Evolutionary conservation across 371 early-diverging fungal species (phyloP), one percentile per base, ranked within the genome.

Genomic region (Basidiobolus meristosporus): DNA sequence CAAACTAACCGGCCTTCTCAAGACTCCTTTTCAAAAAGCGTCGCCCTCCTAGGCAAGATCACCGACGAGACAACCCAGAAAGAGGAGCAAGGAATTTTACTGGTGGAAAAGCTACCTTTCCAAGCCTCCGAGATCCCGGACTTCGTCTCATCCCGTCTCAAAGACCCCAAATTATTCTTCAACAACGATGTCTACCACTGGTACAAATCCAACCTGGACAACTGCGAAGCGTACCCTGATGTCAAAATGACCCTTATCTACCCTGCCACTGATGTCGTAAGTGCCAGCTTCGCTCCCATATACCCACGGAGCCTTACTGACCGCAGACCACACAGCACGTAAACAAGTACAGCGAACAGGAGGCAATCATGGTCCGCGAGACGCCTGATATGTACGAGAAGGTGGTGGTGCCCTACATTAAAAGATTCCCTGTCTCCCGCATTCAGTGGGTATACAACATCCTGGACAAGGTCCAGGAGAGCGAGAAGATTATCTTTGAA

Each of bases 371-470:
- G 52, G 46, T 72, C 22, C 44, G 55, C 0, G 76, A 76, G 45
- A 77, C 75, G 1, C 65, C 73, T 3, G 43, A 48, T 14, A 36
- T 65, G 14, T 77, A 76, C 46, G 36, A 56, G 35, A 30, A 37
- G 1, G 30, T 58, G 7, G 62, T 75, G 2, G 38, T 57, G 34
- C 77, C 80, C 0, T 82, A 68, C 45, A 78, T 86, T 20, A 57
- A 73, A 19, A 36, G 56, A 5, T 60, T 76, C 15, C 77, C 81
- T 1, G 33, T 50, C 7, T 63, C 59, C 14, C 60, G 81, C 23
- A 68, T 65, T 21, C 68, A 75, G 45, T 86, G 87, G 87, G 79
- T 86, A 1, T 47, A 73, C 33, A 86, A 86, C 44, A 83, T 83
- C 10, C 56, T 86, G 36, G 43, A 73, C 1, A 74, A 76, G 2